Evolutionary conservation across 148 eudicot species (phyloP).

Genomic region (Camellia lanceoleosa): DNA sequence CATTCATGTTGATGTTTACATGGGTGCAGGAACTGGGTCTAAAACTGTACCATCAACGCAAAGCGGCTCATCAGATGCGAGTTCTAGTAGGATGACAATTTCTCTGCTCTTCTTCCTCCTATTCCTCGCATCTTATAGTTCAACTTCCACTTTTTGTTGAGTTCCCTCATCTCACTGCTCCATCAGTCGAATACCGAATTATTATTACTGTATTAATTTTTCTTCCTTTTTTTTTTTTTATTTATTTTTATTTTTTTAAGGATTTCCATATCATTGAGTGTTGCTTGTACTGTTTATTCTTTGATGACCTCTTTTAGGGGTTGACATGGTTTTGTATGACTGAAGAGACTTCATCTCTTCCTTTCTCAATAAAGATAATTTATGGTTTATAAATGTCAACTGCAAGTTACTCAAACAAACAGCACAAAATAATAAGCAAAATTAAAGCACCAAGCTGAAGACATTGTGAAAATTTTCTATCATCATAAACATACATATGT

Average conservation of each 20-base stretch:
- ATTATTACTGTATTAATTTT: background rate
- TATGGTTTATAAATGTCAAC: background rate
- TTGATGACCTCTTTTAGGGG: constrained; percentile 6
- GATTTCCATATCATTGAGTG: background rate
- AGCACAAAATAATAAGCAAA: background rate
- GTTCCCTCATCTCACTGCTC: background rate
- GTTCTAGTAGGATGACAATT: constrained; percentile 22
- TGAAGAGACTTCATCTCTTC: background rate
- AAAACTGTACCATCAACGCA: constrained; percentile 33
- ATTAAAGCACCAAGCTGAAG: constrained; percentile 7
- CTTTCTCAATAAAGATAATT: constrained; percentile 11
- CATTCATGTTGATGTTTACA: background rate
- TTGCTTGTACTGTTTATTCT: background rate
- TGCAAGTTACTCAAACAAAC: background rate
- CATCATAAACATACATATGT: background rate
- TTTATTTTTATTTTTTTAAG: background rate
- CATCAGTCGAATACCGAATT: background rate
- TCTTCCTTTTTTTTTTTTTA: background rate
- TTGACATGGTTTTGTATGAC: constrained; percentile 7
- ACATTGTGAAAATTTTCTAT: background rate
- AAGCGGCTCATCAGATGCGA: constrained; percentile 38
- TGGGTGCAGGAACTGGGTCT: constrained; percentile 25
- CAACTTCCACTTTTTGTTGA: constrained; percentile 13
- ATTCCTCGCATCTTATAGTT: constrained; percentile 27
- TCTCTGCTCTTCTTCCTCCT: constrained; percentile 27